These are phyloP conservation scores for Penicillium parvum DNA, from an alignment of 495 filamentous ascomycete genomes.

Conservation along the genomic window DNA sequence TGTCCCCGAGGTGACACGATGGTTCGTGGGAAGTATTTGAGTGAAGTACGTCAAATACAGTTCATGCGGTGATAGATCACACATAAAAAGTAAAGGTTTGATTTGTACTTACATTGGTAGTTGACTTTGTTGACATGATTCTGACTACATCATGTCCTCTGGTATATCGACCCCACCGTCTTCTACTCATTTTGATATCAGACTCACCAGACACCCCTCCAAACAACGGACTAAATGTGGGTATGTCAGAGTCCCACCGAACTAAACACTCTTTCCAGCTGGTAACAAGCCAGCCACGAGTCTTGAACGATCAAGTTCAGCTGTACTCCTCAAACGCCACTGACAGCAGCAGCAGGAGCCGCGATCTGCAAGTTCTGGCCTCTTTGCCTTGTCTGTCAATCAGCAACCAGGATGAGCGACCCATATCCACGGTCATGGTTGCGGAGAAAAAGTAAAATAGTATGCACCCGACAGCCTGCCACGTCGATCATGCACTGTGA, in stretches of 20 bases:
- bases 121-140: no score
- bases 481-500: conserved; percentile 1
- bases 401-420: conserved; percentile 1
- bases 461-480: no score
- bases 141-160: no score
- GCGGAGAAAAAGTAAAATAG: no score
- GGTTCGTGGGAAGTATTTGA: conserved; percentile 1
- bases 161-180: no score
- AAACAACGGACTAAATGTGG: background rate
- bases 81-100: background rate
- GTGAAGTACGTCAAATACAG: background rate
- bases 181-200: no score
- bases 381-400: background rate
- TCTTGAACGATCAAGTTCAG: conserved; percentile 22
- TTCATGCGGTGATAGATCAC: background rate
- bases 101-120: no score
- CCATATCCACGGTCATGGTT: conserved; percentile 10
- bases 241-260: background rate
- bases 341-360: background rate
- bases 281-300: conserved; percentile 16
- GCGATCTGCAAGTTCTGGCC: conserved; percentile 5
- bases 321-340: conserved; percentile 33
- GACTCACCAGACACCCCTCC: background rate
- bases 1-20: no score
- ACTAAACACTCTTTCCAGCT: conserved; percentile 10